Percentiles rank a stretch among this genome's conserved stretches.
These are phyloP conservation scores for Tuber brumale DNA, from an alignment of 495 filamentous ascomycete species.

Conservation along the genomic window DNA sequence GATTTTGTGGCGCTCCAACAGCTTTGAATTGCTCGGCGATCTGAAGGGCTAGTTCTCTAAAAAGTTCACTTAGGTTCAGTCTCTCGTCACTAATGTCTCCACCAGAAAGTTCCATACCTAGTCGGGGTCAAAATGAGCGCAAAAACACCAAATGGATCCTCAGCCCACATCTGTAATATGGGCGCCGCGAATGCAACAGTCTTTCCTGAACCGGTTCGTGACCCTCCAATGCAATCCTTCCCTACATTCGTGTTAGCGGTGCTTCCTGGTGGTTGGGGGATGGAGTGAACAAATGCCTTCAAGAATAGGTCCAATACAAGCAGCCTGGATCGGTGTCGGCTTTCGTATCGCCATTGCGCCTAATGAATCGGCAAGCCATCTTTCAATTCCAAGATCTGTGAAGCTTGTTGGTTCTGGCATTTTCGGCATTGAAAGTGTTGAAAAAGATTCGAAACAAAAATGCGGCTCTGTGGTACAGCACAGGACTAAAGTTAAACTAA, in stretches of 20 bases:
- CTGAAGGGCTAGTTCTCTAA: constrained; percentile 83
- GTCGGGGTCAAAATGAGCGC: constrained; percentile 86
- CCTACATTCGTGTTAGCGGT: constrained; percentile 20
- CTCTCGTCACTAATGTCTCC: constrained; percentile 8
- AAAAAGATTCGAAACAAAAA: neutral
- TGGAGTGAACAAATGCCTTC: constrained; percentile 50
- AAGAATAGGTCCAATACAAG: constrained; percentile 83
- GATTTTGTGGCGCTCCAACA: constrained; percentile 72
- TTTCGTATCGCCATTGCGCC: constrained; percentile 77
- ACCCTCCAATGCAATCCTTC: constrained; percentile 87
- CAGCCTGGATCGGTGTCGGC: constrained; percentile 86
- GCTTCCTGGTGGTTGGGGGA: neutral
- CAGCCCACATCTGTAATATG: constrained; percentile 85
- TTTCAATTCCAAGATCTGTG: constrained; percentile 63
- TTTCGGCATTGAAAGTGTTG: neutral
- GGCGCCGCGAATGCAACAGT: constrained; percentile 94
- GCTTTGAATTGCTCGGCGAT: constrained; percentile 94
- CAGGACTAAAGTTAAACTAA: too few relatives aligned
- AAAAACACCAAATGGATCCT: constrained; percentile 86
- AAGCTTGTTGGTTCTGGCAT: constrained; percentile 53
- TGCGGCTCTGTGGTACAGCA: neutral
- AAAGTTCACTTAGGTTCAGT: neutral
- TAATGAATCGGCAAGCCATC: constrained; percentile 85
- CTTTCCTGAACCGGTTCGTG: constrained; percentile 94
- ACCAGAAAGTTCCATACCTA: constrained; percentile 47